Evolutionary conservation across 306 rosid species (phyloP), one percentile per base, ranked within the genome.

Genomic region (Quercus gilva): DNA sequence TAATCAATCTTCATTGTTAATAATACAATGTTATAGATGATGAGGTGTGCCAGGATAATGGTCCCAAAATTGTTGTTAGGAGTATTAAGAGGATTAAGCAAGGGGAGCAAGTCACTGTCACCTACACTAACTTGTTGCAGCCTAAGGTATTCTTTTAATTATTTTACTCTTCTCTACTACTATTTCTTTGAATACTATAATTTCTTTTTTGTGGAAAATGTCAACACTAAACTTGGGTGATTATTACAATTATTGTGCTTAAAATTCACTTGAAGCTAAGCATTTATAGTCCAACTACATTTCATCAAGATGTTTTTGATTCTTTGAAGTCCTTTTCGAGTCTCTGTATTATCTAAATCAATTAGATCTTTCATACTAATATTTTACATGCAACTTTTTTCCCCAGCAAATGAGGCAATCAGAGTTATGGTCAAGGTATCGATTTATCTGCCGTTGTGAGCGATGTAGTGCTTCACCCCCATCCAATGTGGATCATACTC

Each of bases 341-440:
- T 41, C 45, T 41, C 45, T 41, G 12, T 41, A 41, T 8, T 41
- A 41, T 41, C 45, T 41, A 41, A 41, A 41, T 41, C 45, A 41
- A 8, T 41, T 41, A 41, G 12, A 41, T 41, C 45, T 41, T 41
- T 41, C 12, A 12, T 45, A 74, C 49, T 31, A 18, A 65, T 21
- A 58, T 3, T 1, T 33, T 65, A 14, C 74, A 45, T 69, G 74
- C 15, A 41, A 84, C 51, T 73, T 2, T 49, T 60, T 61, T 76
- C 76, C 43, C 70, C 76, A 94, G 98, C 89, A 78, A 64, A 26
- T 69, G 82, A 90, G 97, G 76, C 95, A 85, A 63, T 86, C 78
- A 12, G 98, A 94, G 74, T 74, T 94, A 65, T 87, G 97, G 92
- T 87, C 97, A 58, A 94, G 88, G 85, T 91, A 94, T 84, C 74